These are phyloP conservation scores for Pseudogymnoascus sp. DNA, from an alignment of 2,329 filamentous ascomycete genomes.

Conservation along the genomic window DNA sequence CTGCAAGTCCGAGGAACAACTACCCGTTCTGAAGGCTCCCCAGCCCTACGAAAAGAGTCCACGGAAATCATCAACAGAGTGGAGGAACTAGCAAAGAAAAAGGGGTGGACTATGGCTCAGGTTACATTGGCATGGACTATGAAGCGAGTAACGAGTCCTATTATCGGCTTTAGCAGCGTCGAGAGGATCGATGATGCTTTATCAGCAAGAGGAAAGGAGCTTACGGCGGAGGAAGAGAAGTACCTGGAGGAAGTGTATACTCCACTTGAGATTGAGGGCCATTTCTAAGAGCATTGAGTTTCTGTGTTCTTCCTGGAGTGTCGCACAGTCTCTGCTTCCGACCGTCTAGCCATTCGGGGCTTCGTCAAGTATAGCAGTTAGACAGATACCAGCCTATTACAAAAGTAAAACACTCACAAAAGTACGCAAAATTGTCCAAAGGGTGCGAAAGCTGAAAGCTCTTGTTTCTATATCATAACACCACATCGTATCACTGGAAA, in stretches of 20 bases:
- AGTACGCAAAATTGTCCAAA: background rate
- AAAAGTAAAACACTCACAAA: conserved; percentile 1
- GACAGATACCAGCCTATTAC: background rate
- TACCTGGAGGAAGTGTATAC: conserved; percentile 47
- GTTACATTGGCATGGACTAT: conserved; percentile 48
- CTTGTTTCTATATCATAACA: background rate
- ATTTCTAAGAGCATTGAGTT: conserved; percentile 15
- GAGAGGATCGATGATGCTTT: conserved; percentile 46
- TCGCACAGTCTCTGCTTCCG: background rate
- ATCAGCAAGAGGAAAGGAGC: conserved; percentile 28
- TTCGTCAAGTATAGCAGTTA: background rate
- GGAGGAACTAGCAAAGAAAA: conserved; percentile 47
- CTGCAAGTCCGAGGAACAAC: conserved; percentile 18
- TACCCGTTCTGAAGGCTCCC: conserved; percentile 14
- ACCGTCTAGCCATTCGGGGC: background rate
- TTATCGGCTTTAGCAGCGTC: conserved; percentile 42
- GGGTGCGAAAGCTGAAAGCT: background rate
- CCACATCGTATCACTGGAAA: background rate
- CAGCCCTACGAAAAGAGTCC: conserved; percentile 8
- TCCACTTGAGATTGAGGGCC: conserved; percentile 32
- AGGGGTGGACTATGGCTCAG: conserved; percentile 48
- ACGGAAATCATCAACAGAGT: conserved; percentile 43
- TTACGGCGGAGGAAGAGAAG: conserved; percentile 43
- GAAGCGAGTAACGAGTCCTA: conserved; percentile 38
- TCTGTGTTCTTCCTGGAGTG: background rate